Conservation (phyloP, 2,329 filamentous ascomycete genomes). For the Sphaerostilbella broomeana region DNA sequence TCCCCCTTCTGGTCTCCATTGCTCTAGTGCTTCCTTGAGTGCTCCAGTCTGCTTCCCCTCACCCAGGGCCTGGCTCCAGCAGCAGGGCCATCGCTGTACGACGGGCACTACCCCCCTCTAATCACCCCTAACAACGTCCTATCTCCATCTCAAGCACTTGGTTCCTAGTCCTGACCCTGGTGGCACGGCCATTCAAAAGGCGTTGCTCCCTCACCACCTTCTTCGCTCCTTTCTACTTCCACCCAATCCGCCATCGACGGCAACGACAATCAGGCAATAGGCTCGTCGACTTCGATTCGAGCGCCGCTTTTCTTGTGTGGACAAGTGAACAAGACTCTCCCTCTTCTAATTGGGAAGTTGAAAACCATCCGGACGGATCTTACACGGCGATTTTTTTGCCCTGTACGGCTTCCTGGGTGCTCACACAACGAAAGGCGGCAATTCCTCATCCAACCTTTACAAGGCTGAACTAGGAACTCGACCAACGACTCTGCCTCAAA, state of each 20-base stretch:
- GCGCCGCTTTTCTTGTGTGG: conserved; percentile 12
- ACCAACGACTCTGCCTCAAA: conserved; percentile 3
- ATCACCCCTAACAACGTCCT: conserved; percentile 28
- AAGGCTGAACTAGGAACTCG: neutral
- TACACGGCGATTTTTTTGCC: conserved; percentile 2
- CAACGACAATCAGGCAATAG: conserved; percentile 14
- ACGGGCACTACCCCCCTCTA: conserved; percentile 13
- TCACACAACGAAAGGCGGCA: conserved; percentile 14
- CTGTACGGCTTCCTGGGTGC: conserved; percentile 7
- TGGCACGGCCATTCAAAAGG: conserved; percentile 33
- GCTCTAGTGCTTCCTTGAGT: neutral
- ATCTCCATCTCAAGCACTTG: conserved; percentile 22
- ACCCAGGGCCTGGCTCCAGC: neutral
- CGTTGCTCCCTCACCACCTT: conserved; percentile 31
- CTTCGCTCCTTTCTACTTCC: conserved; percentile 22
- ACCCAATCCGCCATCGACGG: conserved; percentile 24
- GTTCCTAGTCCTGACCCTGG: conserved; percentile 17
- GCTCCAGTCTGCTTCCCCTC: neutral
- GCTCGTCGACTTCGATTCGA: conserved; percentile 15
- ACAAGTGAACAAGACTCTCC: conserved; percentile 9
- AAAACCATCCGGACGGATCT: conserved; percentile 4
- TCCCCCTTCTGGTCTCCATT: neutral
- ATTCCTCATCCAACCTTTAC: conserved; percentile 4
- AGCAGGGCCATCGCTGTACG: conserved; percentile 8
- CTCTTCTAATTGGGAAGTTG: conserved; percentile 1